Conservation (phyloP, 495 filamentous ascomycete genomes). For the Podospora sp. region DNA sequence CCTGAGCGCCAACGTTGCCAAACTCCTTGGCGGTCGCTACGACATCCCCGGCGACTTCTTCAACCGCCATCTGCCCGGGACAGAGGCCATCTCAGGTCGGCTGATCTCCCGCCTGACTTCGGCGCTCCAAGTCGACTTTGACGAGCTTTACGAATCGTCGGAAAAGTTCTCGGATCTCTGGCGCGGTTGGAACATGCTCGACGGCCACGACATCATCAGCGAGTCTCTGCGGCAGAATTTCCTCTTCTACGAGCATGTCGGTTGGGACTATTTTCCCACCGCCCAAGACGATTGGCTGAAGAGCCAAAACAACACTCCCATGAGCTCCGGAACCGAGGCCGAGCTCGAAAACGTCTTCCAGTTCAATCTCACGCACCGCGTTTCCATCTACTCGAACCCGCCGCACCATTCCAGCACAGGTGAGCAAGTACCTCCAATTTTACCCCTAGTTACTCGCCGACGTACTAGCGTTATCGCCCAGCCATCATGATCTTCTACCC, state of each 20-base stretch:
- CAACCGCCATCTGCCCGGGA: conserved; percentile 5
- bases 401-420: not conserved
- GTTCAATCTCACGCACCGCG: conserved; percentile 1
- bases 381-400: not conserved
- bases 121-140: conserved; percentile 1
- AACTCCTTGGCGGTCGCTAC: not conserved
- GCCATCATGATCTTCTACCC: conserved; percentile 10
- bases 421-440: not conserved
- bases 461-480: not conserved
- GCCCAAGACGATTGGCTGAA: not conserved
- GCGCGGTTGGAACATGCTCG: not conserved
- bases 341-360: not conserved
- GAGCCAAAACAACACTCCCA: not conserved
- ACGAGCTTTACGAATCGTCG: conserved; percentile 6
- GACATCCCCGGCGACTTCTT: conserved; percentile 2
- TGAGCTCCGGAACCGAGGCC: not conserved
- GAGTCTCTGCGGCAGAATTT: not conserved
- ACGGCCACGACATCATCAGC: not conserved
- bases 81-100: not conserved
- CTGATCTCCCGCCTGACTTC: not conserved
- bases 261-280: conserved; percentile 7
- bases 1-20: conserved; percentile 3
- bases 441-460: not conserved
- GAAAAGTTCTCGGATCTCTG: not conserved
- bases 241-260: not conserved